Base-by-base conservation (phyloP, 306 rosid genomes). In the Acacia confusa region DNA sequence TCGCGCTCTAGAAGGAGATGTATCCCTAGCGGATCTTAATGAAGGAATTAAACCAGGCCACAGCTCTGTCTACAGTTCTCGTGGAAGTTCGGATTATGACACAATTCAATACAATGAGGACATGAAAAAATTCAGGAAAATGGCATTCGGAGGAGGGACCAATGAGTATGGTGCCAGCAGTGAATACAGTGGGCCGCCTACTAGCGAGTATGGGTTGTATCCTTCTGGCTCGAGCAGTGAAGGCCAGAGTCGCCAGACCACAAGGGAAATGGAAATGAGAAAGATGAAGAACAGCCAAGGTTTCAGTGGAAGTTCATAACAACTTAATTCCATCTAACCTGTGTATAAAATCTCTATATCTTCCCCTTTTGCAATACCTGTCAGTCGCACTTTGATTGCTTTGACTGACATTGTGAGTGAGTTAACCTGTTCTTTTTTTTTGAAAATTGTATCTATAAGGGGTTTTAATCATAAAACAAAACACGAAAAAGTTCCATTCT, bases 221-320 rank as follows among this genome's bases (percentile, higher is more conserved):
- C 92, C 97, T 10, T 92, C 97, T 19, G 91, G 91, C 70, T 92
- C 97, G 16, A 92, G 94, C 84, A 84, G 92, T 12, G 92, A 90
- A 67, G 92, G 81, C 73, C 94, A 84, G n/a, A 87, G 74, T 79
- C 92, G 84, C 74, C 94, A 84, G 47, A 92, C 79, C 82, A 90
- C 91, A 9, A 32, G 86, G 30, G 97, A 92, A 84, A 88, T 88
- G 90, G 97, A 89, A 71, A 57, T 85, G 91, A 75, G 84, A 61
- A 79, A 70, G 78, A 43, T 68, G 80, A 88, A 82, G 67, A 88
- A 75, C 73, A 74, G 82, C 57, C 86, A 67, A 77, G 91, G 93
- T 70, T 89, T 83, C 74, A 87, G 83, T 28, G 82, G 87, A 82
- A 77, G 81, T 47, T 88, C 90, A 22, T 89, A 63, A 82, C 83